phyloP scores from a whole-genome alignment of 1,139 yeast genomes.

The Petasospora fabianii region DNA sequence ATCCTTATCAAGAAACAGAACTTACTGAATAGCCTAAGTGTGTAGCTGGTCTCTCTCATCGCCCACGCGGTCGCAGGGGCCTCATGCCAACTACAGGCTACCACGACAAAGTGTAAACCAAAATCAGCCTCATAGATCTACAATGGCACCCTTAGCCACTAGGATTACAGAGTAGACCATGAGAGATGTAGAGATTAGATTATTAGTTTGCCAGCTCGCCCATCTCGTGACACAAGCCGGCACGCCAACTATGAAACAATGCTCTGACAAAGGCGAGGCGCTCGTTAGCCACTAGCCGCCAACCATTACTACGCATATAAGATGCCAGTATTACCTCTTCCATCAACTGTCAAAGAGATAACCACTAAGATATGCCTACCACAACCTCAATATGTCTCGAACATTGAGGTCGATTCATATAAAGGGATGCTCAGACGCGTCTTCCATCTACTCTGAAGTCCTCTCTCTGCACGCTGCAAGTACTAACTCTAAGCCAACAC shows the following conservation, averaged over 20 bases:
- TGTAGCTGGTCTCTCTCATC: too few species aligned
- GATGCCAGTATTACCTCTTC: neutral
- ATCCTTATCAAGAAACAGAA: too few species aligned
- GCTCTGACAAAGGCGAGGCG: constrained; percentile 2
- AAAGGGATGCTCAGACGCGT: constrained; percentile 4
- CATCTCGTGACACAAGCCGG: too few species aligned
- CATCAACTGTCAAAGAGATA: neutral
- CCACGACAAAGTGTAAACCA: too few species aligned
- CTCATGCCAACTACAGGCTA: too few species aligned
- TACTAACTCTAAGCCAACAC: neutral
- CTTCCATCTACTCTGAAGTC: constrained; percentile 14
- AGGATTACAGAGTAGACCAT: too few species aligned
- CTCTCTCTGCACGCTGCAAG: constrained; percentile 7
- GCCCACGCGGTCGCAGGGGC: too few species aligned
- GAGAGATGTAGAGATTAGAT: too few species aligned
- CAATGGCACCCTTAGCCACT: too few species aligned
- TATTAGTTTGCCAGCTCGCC: too few species aligned
- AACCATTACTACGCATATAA: neutral
- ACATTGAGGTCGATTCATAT: neutral
- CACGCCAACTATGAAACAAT: constrained; percentile 10
- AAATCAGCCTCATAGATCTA: too few species aligned
- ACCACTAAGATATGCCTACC: neutral
- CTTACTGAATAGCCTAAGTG: too few species aligned
- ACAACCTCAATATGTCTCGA: neutral
- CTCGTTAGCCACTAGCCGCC: neutral